Conservation (phyloP, 345 rosid species). For the Litchi chinensis region DNA sequence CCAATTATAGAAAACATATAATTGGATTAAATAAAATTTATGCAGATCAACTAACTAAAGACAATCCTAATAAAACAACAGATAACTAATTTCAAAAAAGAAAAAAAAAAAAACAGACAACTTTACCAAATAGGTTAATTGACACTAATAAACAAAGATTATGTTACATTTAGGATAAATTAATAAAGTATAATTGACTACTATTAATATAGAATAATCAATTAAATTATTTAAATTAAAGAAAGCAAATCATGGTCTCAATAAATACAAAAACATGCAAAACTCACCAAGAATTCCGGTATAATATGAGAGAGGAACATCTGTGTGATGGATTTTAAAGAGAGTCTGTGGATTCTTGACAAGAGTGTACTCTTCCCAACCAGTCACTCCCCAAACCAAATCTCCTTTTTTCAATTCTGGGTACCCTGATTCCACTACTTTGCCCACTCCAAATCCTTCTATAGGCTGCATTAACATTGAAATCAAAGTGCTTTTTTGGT, state of each 20-base stretch:
- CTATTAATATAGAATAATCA: background rate
- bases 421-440: slow-evolving; percentile 28
- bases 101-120: too few species aligned
- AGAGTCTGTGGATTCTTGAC: slow-evolving; percentile 11
- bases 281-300: slow-evolving; percentile 29
- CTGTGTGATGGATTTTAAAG: slow-evolving; percentile 29
- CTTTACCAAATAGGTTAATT: too few species aligned
- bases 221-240: background rate
- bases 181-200: too few species aligned
- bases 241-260: background rate
- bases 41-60: too few species aligned
- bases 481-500: background rate
- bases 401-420: slow-evolving; percentile 33
- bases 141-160: too few species aligned
- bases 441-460: slow-evolving; percentile 28
- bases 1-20: too few species aligned
- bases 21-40: too few species aligned
- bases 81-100: too few species aligned
- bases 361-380: slow-evolving; percentile 39
- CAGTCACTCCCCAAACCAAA: slow-evolving; percentile 30
- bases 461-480: slow-evolving; percentile 7
- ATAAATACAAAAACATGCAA: background rate
- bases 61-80: too few species aligned
- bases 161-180: too few species aligned
- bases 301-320: slow-evolving; percentile 34